A percentile compares a stretch with the other conserved stretches of the same genome.
These are phyloP conservation scores for Plectranthus barbatus DNA, from an alignment of 257 asterid species.

Conservation along the genomic window DNA sequence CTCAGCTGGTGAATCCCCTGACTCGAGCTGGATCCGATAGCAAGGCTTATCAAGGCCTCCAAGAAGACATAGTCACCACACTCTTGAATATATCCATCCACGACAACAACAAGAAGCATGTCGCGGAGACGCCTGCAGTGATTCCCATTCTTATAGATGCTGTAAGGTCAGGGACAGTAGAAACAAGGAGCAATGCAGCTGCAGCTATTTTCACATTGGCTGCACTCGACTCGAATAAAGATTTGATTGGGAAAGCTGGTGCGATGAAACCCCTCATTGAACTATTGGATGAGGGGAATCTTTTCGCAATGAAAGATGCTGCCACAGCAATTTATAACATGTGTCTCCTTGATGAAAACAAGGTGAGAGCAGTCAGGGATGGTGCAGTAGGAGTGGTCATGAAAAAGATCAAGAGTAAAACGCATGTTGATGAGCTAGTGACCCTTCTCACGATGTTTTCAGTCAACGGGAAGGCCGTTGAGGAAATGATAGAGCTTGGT, in stretches of 20 bases:
- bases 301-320: constrained; percentile 60
- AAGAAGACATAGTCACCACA: constrained; percentile 81
- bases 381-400: constrained; percentile 63
- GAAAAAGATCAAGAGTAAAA: constrained; percentile 38
- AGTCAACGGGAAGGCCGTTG: constrained; percentile 48
- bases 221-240: constrained; percentile 73
- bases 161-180: constrained; percentile 48
- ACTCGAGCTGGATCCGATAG: constrained; percentile 17
- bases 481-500: constrained; percentile 59
- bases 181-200: constrained; percentile 81
- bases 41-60: constrained; percentile 43
- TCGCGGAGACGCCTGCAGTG: constrained; percentile 67
- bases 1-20: constrained; percentile 57
- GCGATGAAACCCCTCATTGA: constrained; percentile 60
- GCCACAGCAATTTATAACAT: constrained; percentile 78
- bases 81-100: constrained; percentile 78
- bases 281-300: constrained; percentile 65
- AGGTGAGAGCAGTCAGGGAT: constrained; percentile 62
- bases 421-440: constrained; percentile 59
- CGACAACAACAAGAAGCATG: constrained; percentile 76
- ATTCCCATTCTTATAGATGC: constrained; percentile 64
- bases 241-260: constrained; percentile 60
- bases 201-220: constrained; percentile 82
- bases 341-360: constrained; percentile 70
- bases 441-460: constrained; percentile 84